Conservation (phyloP, 345 rosid genomes). For the Populus deltoides region DNA sequence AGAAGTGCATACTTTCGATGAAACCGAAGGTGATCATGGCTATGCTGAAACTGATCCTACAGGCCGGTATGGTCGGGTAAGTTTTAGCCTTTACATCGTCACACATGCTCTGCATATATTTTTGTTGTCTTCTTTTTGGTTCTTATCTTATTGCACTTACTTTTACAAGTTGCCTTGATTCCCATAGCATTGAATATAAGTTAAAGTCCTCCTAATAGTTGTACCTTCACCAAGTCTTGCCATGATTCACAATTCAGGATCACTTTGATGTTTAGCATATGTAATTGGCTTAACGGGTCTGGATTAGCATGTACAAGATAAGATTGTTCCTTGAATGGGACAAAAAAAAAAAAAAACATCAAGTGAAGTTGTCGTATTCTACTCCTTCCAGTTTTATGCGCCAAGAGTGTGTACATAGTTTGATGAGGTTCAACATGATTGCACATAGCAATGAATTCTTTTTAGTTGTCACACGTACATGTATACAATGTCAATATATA, state of each 20-base stretch:
- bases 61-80: constrained; percentile 53
- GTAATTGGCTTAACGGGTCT: neutral
- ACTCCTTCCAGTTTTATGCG: neutral
- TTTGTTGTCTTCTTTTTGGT: neutral
- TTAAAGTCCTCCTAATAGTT: neutral
- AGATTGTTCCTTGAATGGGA: neutral
- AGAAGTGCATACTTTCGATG: constrained; percentile 7
- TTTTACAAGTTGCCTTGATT: neutral
- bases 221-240: neutral
- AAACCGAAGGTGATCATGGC: constrained; percentile 18
- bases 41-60: constrained; percentile 43
- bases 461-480: neutral
- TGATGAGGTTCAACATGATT: neutral
- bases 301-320: neutral
- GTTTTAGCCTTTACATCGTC: constrained; percentile 5
- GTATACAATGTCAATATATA: neutral
- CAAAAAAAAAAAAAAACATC: neutral
- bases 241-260: neutral
- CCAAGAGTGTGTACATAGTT: neutral
- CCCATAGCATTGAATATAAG: neutral
- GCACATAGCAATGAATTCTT: neutral
- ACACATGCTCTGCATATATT: neutral
- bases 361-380: neutral
- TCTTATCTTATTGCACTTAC: neutral
- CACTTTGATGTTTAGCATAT: neutral